Conservation (phyloP, 192 early-diverging fungal genomes). For the Dissophora ornata region DNA sequence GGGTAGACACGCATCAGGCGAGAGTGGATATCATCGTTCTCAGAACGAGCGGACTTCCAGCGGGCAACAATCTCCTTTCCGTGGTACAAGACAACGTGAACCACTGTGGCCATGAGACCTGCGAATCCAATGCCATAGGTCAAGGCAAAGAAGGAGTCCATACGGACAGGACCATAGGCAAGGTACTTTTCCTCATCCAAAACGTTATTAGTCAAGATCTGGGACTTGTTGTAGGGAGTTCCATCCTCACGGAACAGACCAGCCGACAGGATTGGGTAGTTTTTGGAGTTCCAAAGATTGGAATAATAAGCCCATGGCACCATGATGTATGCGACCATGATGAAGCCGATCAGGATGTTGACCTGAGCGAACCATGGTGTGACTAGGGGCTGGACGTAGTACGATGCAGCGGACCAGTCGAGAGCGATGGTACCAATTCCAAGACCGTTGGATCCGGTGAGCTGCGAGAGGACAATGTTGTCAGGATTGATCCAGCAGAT, state of each 20-base stretch:
- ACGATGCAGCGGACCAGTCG: conserved; percentile 50
- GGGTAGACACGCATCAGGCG: conserved; percentile 73
- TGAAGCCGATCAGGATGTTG: conserved; percentile 56
- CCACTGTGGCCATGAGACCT: conserved; percentile 61
- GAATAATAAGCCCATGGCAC: conserved; percentile 51
- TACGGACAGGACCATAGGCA: conserved; percentile 52
- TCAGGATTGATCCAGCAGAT: conserved; percentile 56
- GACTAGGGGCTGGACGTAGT: conserved; percentile 42
- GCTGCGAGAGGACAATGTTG: conserved; percentile 49
- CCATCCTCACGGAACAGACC: conserved; percentile 13
- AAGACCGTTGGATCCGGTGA: conserved; percentile 55
- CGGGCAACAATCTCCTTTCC: conserved; percentile 62
- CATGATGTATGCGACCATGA: conserved; percentile 46
- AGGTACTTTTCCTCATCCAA: conserved; percentile 51
- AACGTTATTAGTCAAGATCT: conserved; percentile 51
- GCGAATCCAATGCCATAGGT: too few relatives aligned
- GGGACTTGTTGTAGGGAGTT: conserved; percentile 21
- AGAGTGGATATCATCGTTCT: too few relatives aligned
- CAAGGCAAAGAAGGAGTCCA: conserved; percentile 57
- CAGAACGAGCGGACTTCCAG: conserved; percentile 27
- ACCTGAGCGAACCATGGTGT: too few relatives aligned
- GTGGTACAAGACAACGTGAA: conserved; percentile 69
- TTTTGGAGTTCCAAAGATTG: conserved; percentile 57
- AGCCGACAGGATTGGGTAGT: conserved; percentile 34
- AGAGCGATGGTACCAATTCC: conserved; percentile 47